A percentile compares a stretch with the other conserved stretches of the same genome.
These are phyloP conservation scores for Trichaptum fuscoviolaceum DNA, from an alignment of 768 basidiomycete species.

Conservation along the genomic window DNA sequence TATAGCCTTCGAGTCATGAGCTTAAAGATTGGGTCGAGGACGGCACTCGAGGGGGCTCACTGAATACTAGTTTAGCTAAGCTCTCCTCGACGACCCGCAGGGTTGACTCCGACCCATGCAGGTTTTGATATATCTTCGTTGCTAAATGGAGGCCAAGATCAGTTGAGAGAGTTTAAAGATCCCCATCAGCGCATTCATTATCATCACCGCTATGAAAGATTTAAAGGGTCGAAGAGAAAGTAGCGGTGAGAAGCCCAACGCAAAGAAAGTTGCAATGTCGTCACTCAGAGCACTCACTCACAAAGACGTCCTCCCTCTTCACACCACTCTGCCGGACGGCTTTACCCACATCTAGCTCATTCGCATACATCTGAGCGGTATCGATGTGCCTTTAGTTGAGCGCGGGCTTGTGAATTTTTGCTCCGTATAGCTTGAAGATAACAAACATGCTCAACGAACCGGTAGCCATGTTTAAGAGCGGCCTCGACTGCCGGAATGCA, in stretches of 20 bases:
- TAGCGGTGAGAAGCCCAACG: slow-evolving; percentile 69
- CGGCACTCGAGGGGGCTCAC: slow-evolving; percentile 30
- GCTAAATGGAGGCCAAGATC: not conserved
- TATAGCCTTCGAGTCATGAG: slow-evolving; percentile 38
- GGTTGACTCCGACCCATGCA: slow-evolving; percentile 59
- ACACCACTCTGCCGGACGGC: slow-evolving; percentile 44
- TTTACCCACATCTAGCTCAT: slow-evolving; percentile 37
- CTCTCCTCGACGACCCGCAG: slow-evolving; percentile 56
- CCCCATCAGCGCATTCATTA: not conserved
- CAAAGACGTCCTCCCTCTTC: slow-evolving; percentile 41
- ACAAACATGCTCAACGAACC: slow-evolving; percentile 26
- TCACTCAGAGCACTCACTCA: slow-evolving; percentile 38
- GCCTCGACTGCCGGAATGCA: slow-evolving; percentile 50
- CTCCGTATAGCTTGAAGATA: not conserved
- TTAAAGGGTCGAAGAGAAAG: not conserved
- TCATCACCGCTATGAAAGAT: not conserved
- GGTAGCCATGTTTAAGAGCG: slow-evolving; percentile 64
- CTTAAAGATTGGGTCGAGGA: not conserved
- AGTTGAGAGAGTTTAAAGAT: not conserved
- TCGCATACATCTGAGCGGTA: slow-evolving; percentile 62
- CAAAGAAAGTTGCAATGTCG: slow-evolving; percentile 53
- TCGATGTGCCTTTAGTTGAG: slow-evolving; percentile 61
- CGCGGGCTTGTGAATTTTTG: not conserved
- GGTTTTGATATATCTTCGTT: not conserved
- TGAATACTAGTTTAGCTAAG: slow-evolving; percentile 51